These are phyloP conservation scores for Gnaphalium uliginosum DNA, from an alignment of 129 eudicot genomes.

Conservation along the genomic window DNA sequence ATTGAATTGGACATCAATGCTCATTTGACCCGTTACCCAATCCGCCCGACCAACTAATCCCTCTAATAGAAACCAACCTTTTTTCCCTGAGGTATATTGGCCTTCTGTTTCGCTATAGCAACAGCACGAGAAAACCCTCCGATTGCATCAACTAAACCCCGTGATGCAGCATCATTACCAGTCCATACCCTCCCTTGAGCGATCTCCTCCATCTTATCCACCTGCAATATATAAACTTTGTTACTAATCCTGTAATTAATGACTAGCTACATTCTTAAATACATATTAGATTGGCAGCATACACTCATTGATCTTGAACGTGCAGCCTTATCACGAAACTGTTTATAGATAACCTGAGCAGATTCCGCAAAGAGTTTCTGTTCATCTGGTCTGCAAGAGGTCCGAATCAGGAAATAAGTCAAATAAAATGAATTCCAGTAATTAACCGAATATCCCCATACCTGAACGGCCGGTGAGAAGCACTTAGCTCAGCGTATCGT, in stretches of 20 bases:
- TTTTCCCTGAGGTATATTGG: slow-evolving; percentile 63
- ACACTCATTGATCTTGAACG: slow-evolving; percentile 89
- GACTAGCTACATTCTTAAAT: neutral
- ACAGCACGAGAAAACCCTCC: slow-evolving; percentile 90
- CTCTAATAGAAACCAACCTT: slow-evolving; percentile 39
- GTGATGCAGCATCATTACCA: slow-evolving; percentile 75
- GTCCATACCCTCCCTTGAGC: slow-evolving; percentile 99
- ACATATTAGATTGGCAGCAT: slow-evolving; percentile 20
- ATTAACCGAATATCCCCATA: slow-evolving; percentile 23
- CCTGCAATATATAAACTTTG: slow-evolving; percentile 41
- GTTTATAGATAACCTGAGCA: slow-evolving; percentile 58
- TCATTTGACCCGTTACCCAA: too few species aligned
- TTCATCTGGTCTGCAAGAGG: slow-evolving; percentile 69
- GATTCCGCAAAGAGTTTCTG: slow-evolving; percentile 75
- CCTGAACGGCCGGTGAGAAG: slow-evolving; percentile 84
- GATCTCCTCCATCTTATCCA: slow-evolving; percentile 86
- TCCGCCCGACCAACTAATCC: too few species aligned
- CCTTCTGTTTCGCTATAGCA: slow-evolving; percentile 93
- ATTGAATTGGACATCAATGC: too few species aligned
- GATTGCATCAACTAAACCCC: slow-evolving; percentile 88
- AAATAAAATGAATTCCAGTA: neutral
- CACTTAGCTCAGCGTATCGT: slow-evolving; percentile 70
- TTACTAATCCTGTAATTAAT: neutral
- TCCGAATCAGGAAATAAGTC: neutral
- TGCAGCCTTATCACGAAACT: slow-evolving; percentile 88